Percentiles rank a stretch among this genome's conserved stretches.
Evolutionary conservation across 1,284 basidiomycete genomes (phyloP).

Genomic region (Heterobasidion parviporum): DNA sequence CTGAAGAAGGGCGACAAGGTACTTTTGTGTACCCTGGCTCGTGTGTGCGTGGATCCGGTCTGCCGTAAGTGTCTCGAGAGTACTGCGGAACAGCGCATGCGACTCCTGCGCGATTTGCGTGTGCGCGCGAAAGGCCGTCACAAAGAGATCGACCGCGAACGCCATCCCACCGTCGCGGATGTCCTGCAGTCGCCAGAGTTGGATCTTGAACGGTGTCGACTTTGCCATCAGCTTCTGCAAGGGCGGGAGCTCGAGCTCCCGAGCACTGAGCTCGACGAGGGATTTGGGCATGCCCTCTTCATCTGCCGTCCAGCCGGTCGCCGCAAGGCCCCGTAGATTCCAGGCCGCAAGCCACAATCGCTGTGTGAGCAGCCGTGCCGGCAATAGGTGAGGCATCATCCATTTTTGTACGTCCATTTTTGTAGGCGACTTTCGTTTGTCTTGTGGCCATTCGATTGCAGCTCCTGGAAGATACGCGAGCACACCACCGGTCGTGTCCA

Average conservation of each 20-base stretch:
- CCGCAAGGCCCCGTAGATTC: neutral
- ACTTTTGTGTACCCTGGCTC: neutral
- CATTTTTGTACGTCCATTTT: neutral
- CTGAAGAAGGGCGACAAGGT: constrained; percentile 2
- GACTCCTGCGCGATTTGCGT: neutral
- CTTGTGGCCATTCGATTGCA: constrained; percentile 1
- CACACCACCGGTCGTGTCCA: constrained; percentile 3
- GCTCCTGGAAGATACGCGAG: constrained; percentile 5
- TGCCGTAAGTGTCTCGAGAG: constrained; percentile 3
- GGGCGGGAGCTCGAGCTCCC: neutral
- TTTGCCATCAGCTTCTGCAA: neutral
- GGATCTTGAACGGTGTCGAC: constrained; percentile 1
- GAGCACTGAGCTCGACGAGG: constrained; percentile 2
- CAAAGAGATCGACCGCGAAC: constrained; percentile 6
- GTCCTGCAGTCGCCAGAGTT: constrained; percentile 7
- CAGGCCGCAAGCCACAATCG: constrained; percentile 3
- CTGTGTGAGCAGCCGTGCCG: constrained; percentile 2
- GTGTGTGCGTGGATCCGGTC: constrained; percentile 1
- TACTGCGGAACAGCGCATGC: constrained; percentile 3
- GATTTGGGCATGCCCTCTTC: neutral
- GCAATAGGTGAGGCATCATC: constrained; percentile 6
- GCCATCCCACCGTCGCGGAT: constrained; percentile 6
- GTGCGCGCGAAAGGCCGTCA: constrained; percentile 2
- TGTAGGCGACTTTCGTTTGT: constrained; percentile 1
- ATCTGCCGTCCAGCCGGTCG: neutral